Base-by-base conservation (phyloP, 2,329 filamentous ascomycete genomes). In the Cryphonectria parasitica region DNA sequence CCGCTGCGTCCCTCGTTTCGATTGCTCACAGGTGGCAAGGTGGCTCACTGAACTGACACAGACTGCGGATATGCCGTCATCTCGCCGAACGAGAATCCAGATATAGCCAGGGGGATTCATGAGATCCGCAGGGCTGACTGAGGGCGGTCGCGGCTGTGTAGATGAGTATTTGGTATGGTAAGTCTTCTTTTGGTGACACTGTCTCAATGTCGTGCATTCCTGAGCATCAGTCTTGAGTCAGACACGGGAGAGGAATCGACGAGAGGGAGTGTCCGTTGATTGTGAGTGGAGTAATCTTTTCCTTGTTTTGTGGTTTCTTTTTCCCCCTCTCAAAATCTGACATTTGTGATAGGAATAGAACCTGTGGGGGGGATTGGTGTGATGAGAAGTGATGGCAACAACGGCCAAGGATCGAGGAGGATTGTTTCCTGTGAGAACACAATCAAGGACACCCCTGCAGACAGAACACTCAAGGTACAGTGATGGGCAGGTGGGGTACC, bases 301-400 rank as follows among this genome's bases (percentile, higher is more conserved):
- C 10, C 13, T 28, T 56, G 15, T 7, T 28, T 17, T 2, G 4
- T 28, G 34, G 34, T 3, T 7, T 56, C 25, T 4, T 6, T 15
- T 28, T 54, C n/a, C 25, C n/a, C 49, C 22, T 56, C n/a, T 28
- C 17, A 58, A 39, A 15, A 61, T 61, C 58, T 61, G 58, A 61
- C 58, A 19, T 39, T 39, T 22, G 58, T 39, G 58, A 61, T 39
- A 36, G 58, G 54, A 58, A 58, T 58, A 58, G 54, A 31, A 58
- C 6, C 11, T n/a, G n/a, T 61, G 43, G 45, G 45, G 43, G 19
- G 19, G 19, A 11, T 39, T 11, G 45, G 45, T 49, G 43, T 22
- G 58, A 61, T 34, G 25, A 11, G 49, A 45, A 10, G 28, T 28
- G 28, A 58, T 31, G 19, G 58, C 31, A 22, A 61, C 28, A 39